Conservation (phyloP, 108 stramenopile species). For the Discostella pseudostelligera region DNA sequence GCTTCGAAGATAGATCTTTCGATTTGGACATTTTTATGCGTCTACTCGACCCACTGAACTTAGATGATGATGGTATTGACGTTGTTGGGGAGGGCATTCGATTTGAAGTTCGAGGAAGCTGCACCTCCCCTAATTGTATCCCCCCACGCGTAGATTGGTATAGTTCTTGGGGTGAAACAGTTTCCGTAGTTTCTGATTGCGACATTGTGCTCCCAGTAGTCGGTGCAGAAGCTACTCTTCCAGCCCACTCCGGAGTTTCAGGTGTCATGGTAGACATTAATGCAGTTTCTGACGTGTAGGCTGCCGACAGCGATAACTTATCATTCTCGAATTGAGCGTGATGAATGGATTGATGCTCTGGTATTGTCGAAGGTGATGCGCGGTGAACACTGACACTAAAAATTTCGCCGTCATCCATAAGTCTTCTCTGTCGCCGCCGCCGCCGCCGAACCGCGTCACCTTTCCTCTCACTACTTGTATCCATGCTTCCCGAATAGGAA, state of each 20-base stretch:
- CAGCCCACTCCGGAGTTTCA: constrained; percentile 3
- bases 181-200: neutral
- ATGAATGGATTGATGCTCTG: constrained; percentile 6
- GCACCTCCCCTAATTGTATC: neutral
- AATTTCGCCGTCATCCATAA: neutral
- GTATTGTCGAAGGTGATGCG: neutral
- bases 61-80: neutral
- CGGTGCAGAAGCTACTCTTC: neutral
- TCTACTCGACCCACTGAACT: neutral
- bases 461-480: neutral
- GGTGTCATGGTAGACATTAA: neutral
- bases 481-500: no score
- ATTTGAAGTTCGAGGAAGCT: neutral
- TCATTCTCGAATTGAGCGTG: neutral
- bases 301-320: constrained; percentile 10
- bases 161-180: neutral
- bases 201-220: neutral
- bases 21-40: constrained; percentile 1
- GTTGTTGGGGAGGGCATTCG: neutral
- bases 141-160: no score
- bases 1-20: neutral
- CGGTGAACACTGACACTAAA: neutral
- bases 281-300: constrained; percentile 1
- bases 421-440: constrained; percentile 1
- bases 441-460: neutral